Base-by-base conservation (phyloP, 805 yeast genomes). In the Citeromyces matritensis region DNA sequence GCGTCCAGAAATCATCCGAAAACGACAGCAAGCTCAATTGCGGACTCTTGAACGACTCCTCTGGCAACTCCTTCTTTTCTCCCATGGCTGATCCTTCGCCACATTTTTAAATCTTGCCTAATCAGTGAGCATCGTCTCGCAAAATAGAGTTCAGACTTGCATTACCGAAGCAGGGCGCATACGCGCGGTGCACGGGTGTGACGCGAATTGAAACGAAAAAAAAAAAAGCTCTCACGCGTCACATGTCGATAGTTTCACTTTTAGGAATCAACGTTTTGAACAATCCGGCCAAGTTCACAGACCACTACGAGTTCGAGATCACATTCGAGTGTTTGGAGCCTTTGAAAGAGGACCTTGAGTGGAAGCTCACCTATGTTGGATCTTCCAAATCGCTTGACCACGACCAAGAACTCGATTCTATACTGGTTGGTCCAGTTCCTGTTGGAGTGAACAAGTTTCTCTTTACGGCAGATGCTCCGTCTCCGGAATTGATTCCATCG, bases 401-500 rank as follows among this genome's bases (percentile, higher is more conserved):
- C 44, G 99, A 91, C 52, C 99, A 91, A 55, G 96, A 86, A 50
- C 61, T 91, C 34, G 99, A 91, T 48, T 85, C 96, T 1, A 74
- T 91, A 25, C 58, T 91, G n/a, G 99, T 91, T 3, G 99, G 99
- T 0, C 99, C 99, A 0, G 94, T 91, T 2, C 99, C 98, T 0
- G 94, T 91, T 2, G 99, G 99, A 1, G 74, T 88, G 26, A 91
- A 91, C 49, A 85, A 88, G 53, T 91, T 91, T 45, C 66, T 86
- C 8, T 80, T 91, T 51, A 73, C 82, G 12, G 96, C 97, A 0
- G 97, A 93, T 45, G 94, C 99, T 0, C 99, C 99, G 1, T 74
- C 88, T 1, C 93, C 96, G 0, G 97, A 88, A 42, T 56, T 86
- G 42, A 91, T 91, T 41, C 99, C 99, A 0, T 95, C 95, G 3